phyloP scores from a whole-genome alignment of 2,329 filamentous ascomycete genomes.

The Pseudocercospora musae region DNA sequence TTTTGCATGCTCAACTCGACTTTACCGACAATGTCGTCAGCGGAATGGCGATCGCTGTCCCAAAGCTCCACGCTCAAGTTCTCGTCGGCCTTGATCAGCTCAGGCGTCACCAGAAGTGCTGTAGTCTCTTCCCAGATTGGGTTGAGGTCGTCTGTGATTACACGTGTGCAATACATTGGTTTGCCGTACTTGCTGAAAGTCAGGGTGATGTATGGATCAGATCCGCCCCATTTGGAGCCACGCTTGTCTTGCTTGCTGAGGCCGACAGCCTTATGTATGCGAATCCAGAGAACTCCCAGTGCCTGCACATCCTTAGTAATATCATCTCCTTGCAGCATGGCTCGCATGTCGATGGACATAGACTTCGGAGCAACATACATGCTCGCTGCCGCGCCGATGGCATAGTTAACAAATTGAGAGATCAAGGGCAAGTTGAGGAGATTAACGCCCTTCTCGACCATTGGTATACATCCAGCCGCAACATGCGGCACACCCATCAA shows the following conservation, averaged over 20 bases:
- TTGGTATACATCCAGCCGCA: constrained; percentile 82
- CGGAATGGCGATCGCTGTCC: constrained; percentile 90
- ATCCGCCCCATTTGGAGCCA: constrained; percentile 80
- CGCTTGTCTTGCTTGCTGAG: constrained; percentile 88
- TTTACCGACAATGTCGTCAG: constrained; percentile 93
- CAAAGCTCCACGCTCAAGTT: constrained; percentile 90
- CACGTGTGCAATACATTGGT: constrained; percentile 94
- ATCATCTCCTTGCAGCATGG: constrained; percentile 86
- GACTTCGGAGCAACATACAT: constrained; percentile 90
- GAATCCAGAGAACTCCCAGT: constrained; percentile 84
- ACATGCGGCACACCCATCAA: constrained; percentile 92
- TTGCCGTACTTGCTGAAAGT: constrained; percentile 96
- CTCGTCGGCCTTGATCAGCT: constrained; percentile 90
- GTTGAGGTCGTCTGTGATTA: constrained; percentile 92
- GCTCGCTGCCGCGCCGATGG: constrained; percentile 79
- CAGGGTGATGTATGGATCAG: constrained; percentile 92
- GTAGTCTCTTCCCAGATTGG: constrained; percentile 88
- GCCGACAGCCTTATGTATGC: constrained; percentile 81
- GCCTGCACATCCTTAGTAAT: constrained; percentile 86
- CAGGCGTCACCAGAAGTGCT: constrained; percentile 79
- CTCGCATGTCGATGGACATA: constrained; percentile 85
- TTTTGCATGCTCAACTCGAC: constrained; percentile 91
- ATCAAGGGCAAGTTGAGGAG: constrained; percentile 88
- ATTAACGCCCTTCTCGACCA: constrained; percentile 88
- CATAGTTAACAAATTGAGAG: constrained; percentile 95